Evolutionary conservation across 106 monocot species (phyloP).

Genomic region (Platanthera guangdongensis): DNA sequence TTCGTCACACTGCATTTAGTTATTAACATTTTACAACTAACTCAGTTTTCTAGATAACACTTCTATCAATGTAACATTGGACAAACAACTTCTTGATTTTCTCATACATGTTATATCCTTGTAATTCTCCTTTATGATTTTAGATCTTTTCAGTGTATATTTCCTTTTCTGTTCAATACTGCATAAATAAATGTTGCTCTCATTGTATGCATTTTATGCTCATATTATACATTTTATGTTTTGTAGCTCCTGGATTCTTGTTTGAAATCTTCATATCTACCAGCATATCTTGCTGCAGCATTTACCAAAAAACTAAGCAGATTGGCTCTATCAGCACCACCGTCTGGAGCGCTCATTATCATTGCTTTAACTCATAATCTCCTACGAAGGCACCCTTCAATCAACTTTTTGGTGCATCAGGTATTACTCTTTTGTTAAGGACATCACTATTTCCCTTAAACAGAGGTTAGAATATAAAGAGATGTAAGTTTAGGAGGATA

Average conservation of each 20-base stretch:
- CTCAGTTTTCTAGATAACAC: too few species aligned
- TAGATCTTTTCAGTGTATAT: not conserved
- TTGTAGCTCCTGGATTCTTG: slow-evolving; percentile 83
- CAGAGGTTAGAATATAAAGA: not conserved
- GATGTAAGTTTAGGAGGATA: not conserved
- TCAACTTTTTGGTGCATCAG: slow-evolving; percentile 92
- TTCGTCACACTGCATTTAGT: too few species aligned
- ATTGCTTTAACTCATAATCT: slow-evolving; percentile 94
- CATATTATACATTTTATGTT: slow-evolving; percentile 4
- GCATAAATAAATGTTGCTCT: not conserved
- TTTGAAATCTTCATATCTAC: slow-evolving; percentile 74
- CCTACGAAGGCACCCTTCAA: slow-evolving; percentile 85
- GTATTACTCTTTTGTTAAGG: slow-evolving; percentile 16
- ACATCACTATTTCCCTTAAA: not conserved
- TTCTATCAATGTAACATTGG: too few species aligned
- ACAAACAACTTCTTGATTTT: not conserved
- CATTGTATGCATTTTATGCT: not conserved
- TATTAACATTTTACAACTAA: too few species aligned
- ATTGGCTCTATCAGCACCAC: slow-evolving; percentile 73
- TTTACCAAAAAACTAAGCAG: slow-evolving; percentile 92
- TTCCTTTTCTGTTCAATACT: not conserved
- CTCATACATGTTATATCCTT: not conserved
- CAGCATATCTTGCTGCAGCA: slow-evolving; percentile 93
- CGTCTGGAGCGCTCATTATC: slow-evolving; percentile 74
- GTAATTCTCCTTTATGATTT: not conserved